Percentiles rank a stretch among this genome's conserved stretches.
These are phyloP conservation scores for Pisolithus marmoratus DNA, from an alignment of 768 basidiomycete species.

Conservation along the genomic window DNA sequence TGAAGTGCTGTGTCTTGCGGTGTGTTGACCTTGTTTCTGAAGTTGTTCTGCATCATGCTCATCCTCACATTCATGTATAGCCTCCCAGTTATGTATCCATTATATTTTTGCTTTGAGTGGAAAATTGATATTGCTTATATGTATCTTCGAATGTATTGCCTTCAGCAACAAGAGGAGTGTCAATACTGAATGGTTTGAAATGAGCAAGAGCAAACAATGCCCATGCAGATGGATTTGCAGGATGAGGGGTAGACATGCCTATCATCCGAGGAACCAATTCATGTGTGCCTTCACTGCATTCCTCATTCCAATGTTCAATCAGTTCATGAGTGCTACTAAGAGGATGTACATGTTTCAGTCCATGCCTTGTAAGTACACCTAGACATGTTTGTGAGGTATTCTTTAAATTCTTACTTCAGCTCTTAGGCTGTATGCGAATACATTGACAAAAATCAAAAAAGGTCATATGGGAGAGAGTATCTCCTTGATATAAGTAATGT, in stretches of 20 bases:
- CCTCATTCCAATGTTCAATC: not conserved
- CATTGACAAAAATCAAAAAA: not conserved
- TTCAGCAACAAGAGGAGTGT: too few relatives aligned
- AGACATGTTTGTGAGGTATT: not conserved
- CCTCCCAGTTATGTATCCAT: not conserved
- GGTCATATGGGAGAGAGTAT: not conserved
- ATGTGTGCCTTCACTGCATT: too few relatives aligned
- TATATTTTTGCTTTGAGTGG: too few relatives aligned
- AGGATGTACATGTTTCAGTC: not conserved
- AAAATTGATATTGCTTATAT: too few relatives aligned
- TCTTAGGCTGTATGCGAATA: not conserved
- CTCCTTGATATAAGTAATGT: not conserved
- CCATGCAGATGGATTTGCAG: not conserved
- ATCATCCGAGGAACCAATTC: not conserved
- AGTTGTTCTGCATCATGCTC: not conserved
- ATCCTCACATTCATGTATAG: not conserved
- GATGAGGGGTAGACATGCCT: not conserved
- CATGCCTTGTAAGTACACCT: not conserved
- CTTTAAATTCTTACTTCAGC: not conserved
- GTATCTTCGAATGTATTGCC: too few relatives aligned
- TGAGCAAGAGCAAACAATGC: not conserved
- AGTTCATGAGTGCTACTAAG: not conserved
- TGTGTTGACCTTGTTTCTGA: not conserved
- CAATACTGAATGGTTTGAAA: not conserved
- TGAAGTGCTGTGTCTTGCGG: too few relatives aligned